Conservation (phyloP, 306 rosid genomes). For the Cucurbita ficifolia region DNA sequence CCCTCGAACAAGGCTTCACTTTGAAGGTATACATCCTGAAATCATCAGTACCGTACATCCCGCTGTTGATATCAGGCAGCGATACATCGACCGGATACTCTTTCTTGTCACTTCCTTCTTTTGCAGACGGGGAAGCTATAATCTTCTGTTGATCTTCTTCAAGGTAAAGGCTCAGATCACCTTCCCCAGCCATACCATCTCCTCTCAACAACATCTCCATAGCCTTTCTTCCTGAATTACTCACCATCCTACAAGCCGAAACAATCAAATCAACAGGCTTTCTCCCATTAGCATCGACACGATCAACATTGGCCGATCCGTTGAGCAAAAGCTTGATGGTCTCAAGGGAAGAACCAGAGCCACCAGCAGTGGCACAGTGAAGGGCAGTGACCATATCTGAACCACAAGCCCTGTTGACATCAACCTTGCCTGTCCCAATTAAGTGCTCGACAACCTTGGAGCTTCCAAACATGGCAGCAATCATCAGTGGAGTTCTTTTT, state of each 20-base stretch:
- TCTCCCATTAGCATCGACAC: slow-evolving; percentile 38
- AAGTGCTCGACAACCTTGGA: slow-evolving; percentile 45
- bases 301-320: slow-evolving; percentile 49
- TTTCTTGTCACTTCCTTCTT: slow-evolving; percentile 70
- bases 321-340: slow-evolving; percentile 72
- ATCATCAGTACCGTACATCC: slow-evolving; percentile 73
- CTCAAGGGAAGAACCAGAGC: slow-evolving; percentile 45
- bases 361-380: slow-evolving; percentile 80
- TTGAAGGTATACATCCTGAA: slow-evolving; percentile 96
- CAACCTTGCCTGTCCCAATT: slow-evolving; percentile 39
- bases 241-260: slow-evolving; percentile 28
- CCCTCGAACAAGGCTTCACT: slow-evolving; percentile 99
- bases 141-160: slow-evolving; percentile 36
- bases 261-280: slow-evolving; percentile 55
- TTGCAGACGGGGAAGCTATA: slow-evolving; percentile 13
- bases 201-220: slow-evolving; percentile 66
- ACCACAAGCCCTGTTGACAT: slow-evolving; percentile 65
- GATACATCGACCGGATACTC: slow-evolving; percentile 80
- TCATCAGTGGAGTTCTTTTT: slow-evolving; percentile 83
- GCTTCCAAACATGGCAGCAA: slow-evolving; percentile 87
- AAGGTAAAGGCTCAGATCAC: slow-evolving; percentile 14
- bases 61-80: slow-evolving; percentile 85
- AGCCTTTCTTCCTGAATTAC: slow-evolving; percentile 41
- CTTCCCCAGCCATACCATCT: slow-evolving; percentile 17
- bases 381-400: slow-evolving; percentile 81